Evolutionary conservation across 768 basidiomycete species (phyloP), one percentile per base, ranked within the genome.

Genomic region (Lentinula sp.): DNA sequence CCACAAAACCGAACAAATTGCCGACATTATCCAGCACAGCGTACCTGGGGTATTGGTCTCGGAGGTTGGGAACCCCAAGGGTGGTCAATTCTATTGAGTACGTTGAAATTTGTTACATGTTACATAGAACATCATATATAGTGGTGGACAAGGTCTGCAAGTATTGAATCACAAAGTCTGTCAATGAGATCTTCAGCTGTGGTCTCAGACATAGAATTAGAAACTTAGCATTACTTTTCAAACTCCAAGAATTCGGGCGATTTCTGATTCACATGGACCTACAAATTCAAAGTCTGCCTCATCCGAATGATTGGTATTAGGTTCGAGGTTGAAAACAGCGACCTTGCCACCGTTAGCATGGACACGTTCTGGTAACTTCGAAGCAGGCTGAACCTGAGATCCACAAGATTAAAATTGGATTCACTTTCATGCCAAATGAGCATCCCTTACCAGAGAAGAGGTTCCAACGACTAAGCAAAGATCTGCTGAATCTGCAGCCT

Each of bases 381-480:
- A 62, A n/a, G 68, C 68, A 3, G 67, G 67, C 28, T 63, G 62
- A n/a, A 68, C 61, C 61, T 62, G 37, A 0, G 8, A 43, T 43
- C 8, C 7, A 28, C 9, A 46, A 11, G 23, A 32, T 40, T 4
- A 28, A 46, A 4, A 23, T 15, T 13, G 15, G 34, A 46, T 16
- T 39, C 28, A 32, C 21, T 10, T 28, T 1, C 49, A 8, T 50
- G n/a, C 49, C 21, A 54, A 5, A 54, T 21, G 21, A 21, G 28
- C 5, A 23, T 5, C 9, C 28, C 60, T 61, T 48, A 53, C 68
- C 45, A 66, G 57, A 45, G 69, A 67, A 0, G 67, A 69, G 4
- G 70, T 73, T 13, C 73, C 73, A 18, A 74, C 66, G 10, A 74
- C 67, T 5, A 74, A 55, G 28, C 68, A 65, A 5, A 74, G 56